A percentile compares a stretch with the other conserved stretches of the same genome.
These are phyloP conservation scores for Teunomyces panamensis DNA, from an alignment of 805 yeast genomes.

Conservation along the genomic window DNA sequence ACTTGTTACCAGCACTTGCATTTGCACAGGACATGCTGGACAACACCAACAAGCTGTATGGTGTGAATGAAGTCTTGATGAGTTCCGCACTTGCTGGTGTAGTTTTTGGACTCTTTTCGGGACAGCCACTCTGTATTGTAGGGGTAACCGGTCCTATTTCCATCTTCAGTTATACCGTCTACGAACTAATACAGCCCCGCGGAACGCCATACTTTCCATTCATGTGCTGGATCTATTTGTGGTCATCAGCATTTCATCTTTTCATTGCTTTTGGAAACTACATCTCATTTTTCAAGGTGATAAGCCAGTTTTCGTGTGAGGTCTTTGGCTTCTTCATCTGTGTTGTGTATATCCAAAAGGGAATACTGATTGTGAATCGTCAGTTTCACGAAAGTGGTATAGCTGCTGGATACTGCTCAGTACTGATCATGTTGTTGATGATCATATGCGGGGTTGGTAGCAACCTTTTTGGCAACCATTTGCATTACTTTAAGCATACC, in stretches of 20 bases:
- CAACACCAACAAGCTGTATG: conserved; percentile 80
- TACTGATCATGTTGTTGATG: conserved; percentile 73
- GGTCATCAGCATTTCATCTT: conserved; percentile 85
- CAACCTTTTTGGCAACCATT: conserved; percentile 53
- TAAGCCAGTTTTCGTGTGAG: conserved; percentile 84
- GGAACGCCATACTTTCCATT: conserved; percentile 72
- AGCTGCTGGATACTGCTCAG: conserved; percentile 67
- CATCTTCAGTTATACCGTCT: conserved; percentile 88
- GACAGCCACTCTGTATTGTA: conserved; percentile 91
- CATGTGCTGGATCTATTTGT: conserved; percentile 93
- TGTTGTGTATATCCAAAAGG: conserved; percentile 84
- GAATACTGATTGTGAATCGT: conserved; percentile 71
- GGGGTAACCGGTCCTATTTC: conserved; percentile 97
- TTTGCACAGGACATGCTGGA: conserved; percentile 98
- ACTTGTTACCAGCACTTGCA: conserved; percentile 88
- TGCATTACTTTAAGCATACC: conserved; percentile 58
- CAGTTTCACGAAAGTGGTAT: conserved; percentile 53
- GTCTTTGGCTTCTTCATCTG: conserved; percentile 91
- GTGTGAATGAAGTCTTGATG: conserved; percentile 84
- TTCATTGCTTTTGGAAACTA: conserved; percentile 66
- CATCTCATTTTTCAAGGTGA: conserved; percentile 63
- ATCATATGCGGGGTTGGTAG: conserved; percentile 69
- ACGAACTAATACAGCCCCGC: conserved; percentile 58
- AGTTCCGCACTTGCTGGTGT: conserved; percentile 87
- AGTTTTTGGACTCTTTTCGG: conserved; percentile 79